These are phyloP conservation scores for Apiospora marii DNA, from an alignment of 2,329 filamentous ascomycete species.

Conservation along the genomic window DNA sequence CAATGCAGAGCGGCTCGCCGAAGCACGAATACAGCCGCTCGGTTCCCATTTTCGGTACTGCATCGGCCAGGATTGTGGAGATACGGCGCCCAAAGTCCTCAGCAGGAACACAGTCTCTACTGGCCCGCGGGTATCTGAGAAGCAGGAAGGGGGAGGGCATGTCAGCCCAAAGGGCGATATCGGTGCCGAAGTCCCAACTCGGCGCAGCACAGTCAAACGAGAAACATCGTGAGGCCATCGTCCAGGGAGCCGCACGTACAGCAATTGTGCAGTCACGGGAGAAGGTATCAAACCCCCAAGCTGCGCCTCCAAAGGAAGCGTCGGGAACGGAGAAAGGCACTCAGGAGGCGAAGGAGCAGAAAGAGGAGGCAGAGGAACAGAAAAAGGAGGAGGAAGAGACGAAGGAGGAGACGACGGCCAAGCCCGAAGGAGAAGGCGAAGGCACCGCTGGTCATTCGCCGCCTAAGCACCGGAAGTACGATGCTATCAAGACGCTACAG, in stretches of 20 bases:
- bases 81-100: slow-evolving; percentile 14
- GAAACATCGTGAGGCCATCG: slow-evolving; percentile 25
- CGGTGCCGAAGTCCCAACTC: background rate
- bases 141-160: background rate
- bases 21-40: slow-evolving; percentile 34
- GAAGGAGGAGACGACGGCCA: slow-evolving; percentile 27
- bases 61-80: slow-evolving; percentile 32
- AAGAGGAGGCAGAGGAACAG: slow-evolving; percentile 22
- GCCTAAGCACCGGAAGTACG: slow-evolving; percentile 12
- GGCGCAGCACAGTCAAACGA: background rate
- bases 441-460: slow-evolving; percentile 36
- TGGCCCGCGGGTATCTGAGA: slow-evolving; percentile 15
- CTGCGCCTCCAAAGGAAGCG: background rate
- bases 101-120: background rate
- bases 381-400: background rate
- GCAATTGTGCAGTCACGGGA: slow-evolving; percentile 36
- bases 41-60: slow-evolving; percentile 38
- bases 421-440: slow-evolving; percentile 26
- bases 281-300: background rate
- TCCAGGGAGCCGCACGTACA: slow-evolving; percentile 38
- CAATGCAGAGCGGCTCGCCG: slow-evolving; percentile 39
- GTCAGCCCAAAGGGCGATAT: background rate
- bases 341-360: background rate
- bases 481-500: slow-evolving; percentile 18
- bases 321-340: background rate